Evolutionary conservation across 495 filamentous ascomycete genomes (phyloP).

Genomic region (Hypoxylon perforatum): DNA sequence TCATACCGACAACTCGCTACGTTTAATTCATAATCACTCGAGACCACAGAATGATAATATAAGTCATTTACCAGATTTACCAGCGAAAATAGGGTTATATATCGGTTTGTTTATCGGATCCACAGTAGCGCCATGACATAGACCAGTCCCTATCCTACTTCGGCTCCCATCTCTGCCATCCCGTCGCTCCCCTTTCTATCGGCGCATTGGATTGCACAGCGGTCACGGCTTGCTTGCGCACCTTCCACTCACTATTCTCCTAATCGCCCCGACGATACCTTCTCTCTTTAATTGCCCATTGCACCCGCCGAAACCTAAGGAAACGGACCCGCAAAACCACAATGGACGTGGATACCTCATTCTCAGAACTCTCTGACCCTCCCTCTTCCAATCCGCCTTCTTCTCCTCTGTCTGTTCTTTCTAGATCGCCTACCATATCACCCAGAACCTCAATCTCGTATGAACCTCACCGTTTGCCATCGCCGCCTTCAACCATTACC

Average conservation of each 20-base stretch:
- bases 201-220: constrained; percentile 8
- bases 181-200: no score
- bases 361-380: constrained; percentile 43
- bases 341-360: constrained; percentile 41
- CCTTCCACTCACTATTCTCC: neutral
- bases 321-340: constrained; percentile 14
- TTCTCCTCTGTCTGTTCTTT: constrained; percentile 61
- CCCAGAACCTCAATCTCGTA: constrained; percentile 39
- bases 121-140: constrained; percentile 32
- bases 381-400: constrained; percentile 54
- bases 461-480: constrained; percentile 39
- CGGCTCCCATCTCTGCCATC: neutral
- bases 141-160: neutral
- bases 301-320: neutral
- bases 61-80: no score
- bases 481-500: constrained; percentile 60
- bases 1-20: constrained; percentile 11
- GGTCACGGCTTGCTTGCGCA: constrained; percentile 4
- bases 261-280: neutral
- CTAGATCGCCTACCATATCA: constrained; percentile 63
- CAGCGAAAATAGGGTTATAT: constrained; percentile 15
- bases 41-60: constrained; percentile 9
- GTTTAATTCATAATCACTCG: constrained; percentile 13
- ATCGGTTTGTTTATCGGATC: constrained; percentile 21
- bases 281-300: constrained; percentile 20